Evolutionary conservation across 2,329 filamentous ascomycete genomes (phyloP).

Genomic region (Fusarium heterosporum): DNA sequence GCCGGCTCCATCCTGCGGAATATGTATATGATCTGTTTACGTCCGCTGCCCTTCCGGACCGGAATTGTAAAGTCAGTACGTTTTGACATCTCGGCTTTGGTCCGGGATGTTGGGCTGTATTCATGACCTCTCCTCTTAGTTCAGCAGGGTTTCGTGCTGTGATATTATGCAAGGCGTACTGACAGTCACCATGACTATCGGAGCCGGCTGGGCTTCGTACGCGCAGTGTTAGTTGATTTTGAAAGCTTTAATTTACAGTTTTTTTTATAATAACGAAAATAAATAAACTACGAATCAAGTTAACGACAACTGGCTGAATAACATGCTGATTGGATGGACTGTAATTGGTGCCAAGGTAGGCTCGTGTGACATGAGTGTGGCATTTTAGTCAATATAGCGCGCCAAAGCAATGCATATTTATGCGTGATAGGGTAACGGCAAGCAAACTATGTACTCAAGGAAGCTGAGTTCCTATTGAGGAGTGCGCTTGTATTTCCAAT

Average conservation of each 20-base stretch:
- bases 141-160: background rate
- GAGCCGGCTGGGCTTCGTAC: background rate
- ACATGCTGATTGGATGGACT: too few species aligned
- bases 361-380: too few species aligned
- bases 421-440: too few species aligned
- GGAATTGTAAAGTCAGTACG: slow-evolving; percentile 7
- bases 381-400: too few species aligned
- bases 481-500: too few species aligned
- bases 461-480: too few species aligned
- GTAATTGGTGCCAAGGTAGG: too few species aligned
- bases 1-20: slow-evolving; percentile 10
- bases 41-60: slow-evolving; percentile 7
- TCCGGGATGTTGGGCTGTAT: background rate
- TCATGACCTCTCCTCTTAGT: background rate
- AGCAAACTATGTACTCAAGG: too few species aligned
- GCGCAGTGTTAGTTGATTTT: background rate
- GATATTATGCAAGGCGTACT: background rate
- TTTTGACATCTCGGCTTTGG: slow-evolving; percentile 15
- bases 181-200: background rate
- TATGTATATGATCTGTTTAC: slow-evolving; percentile 5
- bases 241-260: background rate
- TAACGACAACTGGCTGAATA: too few species aligned
- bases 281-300: too few species aligned
- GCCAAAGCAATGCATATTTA: too few species aligned
- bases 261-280: too few species aligned